Conservation (phyloP, 306 rosid genomes). For the Acmispon strigosus region DNA sequence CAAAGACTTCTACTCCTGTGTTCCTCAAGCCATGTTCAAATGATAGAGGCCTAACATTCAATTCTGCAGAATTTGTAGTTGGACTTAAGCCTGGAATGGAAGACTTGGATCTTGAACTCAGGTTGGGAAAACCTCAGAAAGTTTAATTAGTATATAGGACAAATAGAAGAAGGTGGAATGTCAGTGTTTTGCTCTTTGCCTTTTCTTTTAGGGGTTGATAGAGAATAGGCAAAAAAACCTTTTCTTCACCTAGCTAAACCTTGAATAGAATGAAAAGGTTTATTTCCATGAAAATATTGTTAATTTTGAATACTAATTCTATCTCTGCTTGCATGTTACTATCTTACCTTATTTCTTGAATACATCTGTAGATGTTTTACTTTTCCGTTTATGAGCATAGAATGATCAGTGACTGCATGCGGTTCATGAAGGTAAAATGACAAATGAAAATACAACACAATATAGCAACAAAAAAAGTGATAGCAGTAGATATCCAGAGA, state of each 20-base stretch:
- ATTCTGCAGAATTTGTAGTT: slow-evolving; percentile 33
- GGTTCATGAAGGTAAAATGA: neutral
- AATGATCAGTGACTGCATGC: neutral
- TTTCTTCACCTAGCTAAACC: slow-evolving; percentile 1
- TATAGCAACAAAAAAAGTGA: too few species aligned
- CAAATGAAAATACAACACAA: too few species aligned
- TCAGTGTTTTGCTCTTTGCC: slow-evolving; percentile 10
- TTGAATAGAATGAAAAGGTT: slow-evolving; percentile 25
- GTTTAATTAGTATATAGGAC: slow-evolving; percentile 15
- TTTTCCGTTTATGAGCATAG: neutral
- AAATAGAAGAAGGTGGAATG: neutral
- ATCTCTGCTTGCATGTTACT: slow-evolving; percentile 3
- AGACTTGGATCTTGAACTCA: slow-evolving; percentile 89
- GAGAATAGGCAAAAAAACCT: slow-evolving; percentile 10
- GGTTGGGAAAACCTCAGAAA: slow-evolving; percentile 62
- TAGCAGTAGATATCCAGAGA: too few species aligned
- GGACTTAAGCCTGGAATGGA: slow-evolving; percentile 37
- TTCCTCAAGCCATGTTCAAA: slow-evolving; percentile 38
- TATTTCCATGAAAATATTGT: slow-evolving; percentile 26
- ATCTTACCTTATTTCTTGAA: slow-evolving; percentile 7
- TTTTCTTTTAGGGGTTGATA: slow-evolving; percentile 3
- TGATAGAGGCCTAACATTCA: slow-evolving; percentile 25
- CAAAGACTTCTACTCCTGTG: slow-evolving; percentile 27
- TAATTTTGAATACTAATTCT: slow-evolving; percentile 19
- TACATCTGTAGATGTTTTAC: neutral